Percentiles rank a stretch among this genome's conserved stretches.
Conservation (phyloP, 495 filamentous ascomycete genomes). For the Annulohypoxylon nitens region DNA sequence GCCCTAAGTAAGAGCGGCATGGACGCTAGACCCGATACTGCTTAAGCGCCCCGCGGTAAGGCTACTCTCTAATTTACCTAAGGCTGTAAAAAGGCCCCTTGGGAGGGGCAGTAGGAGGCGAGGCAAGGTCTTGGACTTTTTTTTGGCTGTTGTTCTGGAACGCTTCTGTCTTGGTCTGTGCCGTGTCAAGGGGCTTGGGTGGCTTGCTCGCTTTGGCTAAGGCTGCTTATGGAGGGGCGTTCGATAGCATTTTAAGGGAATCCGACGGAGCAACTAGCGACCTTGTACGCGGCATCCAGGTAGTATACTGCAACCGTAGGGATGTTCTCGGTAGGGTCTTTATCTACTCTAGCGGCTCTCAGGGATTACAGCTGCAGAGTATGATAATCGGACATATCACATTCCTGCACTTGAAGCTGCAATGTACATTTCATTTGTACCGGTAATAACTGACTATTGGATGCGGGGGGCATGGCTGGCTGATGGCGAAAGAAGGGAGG, state of each 20-base stretch:
- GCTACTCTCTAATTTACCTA: constrained; percentile 35
- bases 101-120: constrained; percentile 18
- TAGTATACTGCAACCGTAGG: constrained; percentile 40
- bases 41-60: constrained; percentile 32
- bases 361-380: constrained; percentile 32
- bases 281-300: constrained; percentile 34
- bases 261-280: constrained; percentile 35
- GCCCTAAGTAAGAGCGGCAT: constrained; percentile 16
- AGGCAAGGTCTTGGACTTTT: constrained; percentile 13
- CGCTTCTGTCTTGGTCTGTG: constrained; percentile 36
- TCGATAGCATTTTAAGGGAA: constrained; percentile 21
- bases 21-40: constrained; percentile 12
- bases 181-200: constrained; percentile 29
- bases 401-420: constrained; percentile 29
- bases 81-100: constrained; percentile 22
- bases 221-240: constrained; percentile 15
- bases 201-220: constrained; percentile 22
- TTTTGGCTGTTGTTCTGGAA: constrained; percentile 38
- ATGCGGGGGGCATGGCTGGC: constrained; percentile 31
- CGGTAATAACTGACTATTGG: constrained; percentile 24
- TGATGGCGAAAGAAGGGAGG: constrained; percentile 8
- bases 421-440: constrained; percentile 20
- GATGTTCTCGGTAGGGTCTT: constrained; percentile 31
- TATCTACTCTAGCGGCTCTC: constrained; percentile 40
- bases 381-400: constrained; percentile 27